Evolutionary conservation across 2,329 filamentous ascomycete genomes (phyloP).

Genomic region (Pseudopithomyces maydicus): DNA sequence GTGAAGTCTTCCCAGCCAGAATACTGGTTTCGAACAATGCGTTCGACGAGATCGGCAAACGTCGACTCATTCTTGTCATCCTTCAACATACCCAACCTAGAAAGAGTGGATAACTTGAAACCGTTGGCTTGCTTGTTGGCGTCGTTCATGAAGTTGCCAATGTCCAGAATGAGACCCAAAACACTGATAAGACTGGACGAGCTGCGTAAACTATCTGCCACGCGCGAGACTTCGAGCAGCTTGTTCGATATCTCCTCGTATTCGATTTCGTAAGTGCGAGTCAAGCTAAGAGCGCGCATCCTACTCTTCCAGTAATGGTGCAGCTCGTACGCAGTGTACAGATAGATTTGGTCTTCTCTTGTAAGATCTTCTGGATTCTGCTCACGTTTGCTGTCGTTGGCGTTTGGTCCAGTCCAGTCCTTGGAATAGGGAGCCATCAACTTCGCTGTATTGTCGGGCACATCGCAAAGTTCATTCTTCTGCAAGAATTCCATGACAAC

Average conservation of each 20-base stretch:
- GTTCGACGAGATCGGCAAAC: constrained; percentile 92
- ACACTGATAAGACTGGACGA: constrained; percentile 96
- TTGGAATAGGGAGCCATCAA: constrained; percentile 93
- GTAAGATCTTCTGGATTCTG: constrained; percentile 87
- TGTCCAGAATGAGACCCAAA: constrained; percentile 91
- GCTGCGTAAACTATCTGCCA: constrained; percentile 87
- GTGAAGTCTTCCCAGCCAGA: constrained; percentile 91
- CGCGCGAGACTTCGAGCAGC: constrained; percentile 81
- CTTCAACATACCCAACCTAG: constrained; percentile 94
- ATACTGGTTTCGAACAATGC: constrained; percentile 95
- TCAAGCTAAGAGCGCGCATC: constrained; percentile 88
- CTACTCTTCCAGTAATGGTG: constrained; percentile 99
- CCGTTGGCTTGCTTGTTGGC: constrained; percentile 97
- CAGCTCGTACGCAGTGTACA: constrained; percentile 90
- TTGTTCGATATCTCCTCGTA: constrained; percentile 91
- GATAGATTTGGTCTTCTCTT: constrained; percentile 91
- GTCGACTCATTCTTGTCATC: constrained; percentile 98
- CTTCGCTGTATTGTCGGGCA: constrained; percentile 89
- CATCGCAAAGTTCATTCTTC: constrained; percentile 88
- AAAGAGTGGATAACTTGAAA: constrained; percentile 96
- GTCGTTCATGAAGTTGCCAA: constrained; percentile 99
- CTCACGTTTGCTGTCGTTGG: constrained; percentile 77
- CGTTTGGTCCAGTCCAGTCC: constrained; percentile 92
- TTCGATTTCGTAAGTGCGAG: constrained; percentile 80
- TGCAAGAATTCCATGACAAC: constrained; percentile 98